Evolutionary conservation across 306 rosid genomes (phyloP).

Genomic region (Acacia crassicarpa): DNA sequence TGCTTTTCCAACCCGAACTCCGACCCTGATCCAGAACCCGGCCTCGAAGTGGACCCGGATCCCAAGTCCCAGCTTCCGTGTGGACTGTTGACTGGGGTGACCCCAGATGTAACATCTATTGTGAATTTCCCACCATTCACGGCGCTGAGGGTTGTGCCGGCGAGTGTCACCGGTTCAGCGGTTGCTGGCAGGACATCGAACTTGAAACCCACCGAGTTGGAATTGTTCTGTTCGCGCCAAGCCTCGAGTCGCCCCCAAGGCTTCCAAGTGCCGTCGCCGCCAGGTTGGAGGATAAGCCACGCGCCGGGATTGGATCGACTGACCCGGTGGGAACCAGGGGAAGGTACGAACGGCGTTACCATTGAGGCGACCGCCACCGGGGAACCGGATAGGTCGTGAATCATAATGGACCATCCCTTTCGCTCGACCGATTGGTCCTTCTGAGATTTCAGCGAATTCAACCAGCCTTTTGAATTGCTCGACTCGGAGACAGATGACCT

Average conservation of each 20-base stretch:
- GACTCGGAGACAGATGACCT: not conserved
- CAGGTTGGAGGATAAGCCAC: constrained; percentile 52
- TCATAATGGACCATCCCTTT: constrained; percentile 52
- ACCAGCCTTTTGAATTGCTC: constrained; percentile 3
- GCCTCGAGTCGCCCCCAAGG: constrained; percentile 59
- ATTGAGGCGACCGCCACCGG: constrained; percentile 44
- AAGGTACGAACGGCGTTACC: constrained; percentile 48
- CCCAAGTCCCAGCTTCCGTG: constrained; percentile 46
- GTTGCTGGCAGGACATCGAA: constrained; percentile 46
- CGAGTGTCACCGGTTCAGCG: constrained; percentile 43
- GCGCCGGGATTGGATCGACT: constrained; percentile 52
- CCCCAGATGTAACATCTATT: constrained; percentile 43
- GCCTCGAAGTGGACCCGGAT: constrained; percentile 22
- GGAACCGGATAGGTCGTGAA: constrained; percentile 52
- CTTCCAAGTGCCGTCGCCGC: constrained; percentile 53
- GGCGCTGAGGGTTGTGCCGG: constrained; percentile 32
- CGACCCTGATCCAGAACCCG: constrained; percentile 25
- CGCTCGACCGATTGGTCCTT: constrained; percentile 31
- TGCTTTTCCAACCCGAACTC: constrained; percentile 35
- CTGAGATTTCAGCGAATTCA: not conserved
- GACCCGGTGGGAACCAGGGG: constrained; percentile 53
- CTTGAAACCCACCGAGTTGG: constrained; percentile 43
- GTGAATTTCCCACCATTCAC: constrained; percentile 46
- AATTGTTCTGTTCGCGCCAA: constrained; percentile 42
- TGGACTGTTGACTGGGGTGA: constrained; percentile 41